A percentile compares a stretch with the other conserved stretches of the same genome.
Conservation (phyloP, 352 stramenopile species). For the Phytophthora litchii region DNA sequence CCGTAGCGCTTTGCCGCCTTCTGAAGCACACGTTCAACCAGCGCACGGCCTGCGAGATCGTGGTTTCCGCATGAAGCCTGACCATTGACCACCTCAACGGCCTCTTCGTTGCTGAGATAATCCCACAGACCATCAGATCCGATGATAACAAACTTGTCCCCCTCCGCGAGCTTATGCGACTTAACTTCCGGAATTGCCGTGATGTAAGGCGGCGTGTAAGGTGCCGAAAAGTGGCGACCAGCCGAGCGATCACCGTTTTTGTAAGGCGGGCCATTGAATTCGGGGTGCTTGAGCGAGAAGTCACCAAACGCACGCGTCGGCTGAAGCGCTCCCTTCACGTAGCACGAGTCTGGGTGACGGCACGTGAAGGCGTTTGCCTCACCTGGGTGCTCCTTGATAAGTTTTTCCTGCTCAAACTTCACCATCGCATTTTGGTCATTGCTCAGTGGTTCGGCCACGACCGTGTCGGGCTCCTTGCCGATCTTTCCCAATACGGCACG, state of each 20-base stretch:
- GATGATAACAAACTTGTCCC: conserved; percentile 98
- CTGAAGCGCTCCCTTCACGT: conserved; percentile 93
- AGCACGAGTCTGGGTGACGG: conserved; percentile 91
- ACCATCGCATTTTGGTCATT: conserved; percentile 94
- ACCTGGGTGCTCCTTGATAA: conserved; percentile 83
- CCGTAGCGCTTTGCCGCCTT: conserved; percentile 76
- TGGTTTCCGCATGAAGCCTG: conserved; percentile 64
- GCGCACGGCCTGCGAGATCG: conserved; percentile 68
- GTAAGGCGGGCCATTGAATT: conserved; percentile 91
- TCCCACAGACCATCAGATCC: conserved; percentile 98
- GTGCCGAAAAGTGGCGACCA: conserved; percentile 86
- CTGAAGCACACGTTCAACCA: conserved; percentile 84
- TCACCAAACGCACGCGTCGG: conserved; percentile 92
- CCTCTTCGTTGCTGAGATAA: conserved; percentile 95
- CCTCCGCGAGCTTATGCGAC: conserved; percentile 55
- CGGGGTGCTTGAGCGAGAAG: conserved; percentile 93
- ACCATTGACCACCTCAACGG: conserved; percentile 90
- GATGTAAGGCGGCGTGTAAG: conserved; percentile 95
- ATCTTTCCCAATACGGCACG: conserved; percentile 76
- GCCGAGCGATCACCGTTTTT: conserved; percentile 81
- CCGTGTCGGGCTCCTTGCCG: conserved; percentile 37
- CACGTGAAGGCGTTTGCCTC: conserved; percentile 93
- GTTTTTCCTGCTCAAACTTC: conserved; percentile 84
- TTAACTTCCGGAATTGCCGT: conserved; percentile 87
- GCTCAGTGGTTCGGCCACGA: conserved; percentile 78